Conservation (phyloP, 345 rosid species). For the Citrus hindsii region DNA sequence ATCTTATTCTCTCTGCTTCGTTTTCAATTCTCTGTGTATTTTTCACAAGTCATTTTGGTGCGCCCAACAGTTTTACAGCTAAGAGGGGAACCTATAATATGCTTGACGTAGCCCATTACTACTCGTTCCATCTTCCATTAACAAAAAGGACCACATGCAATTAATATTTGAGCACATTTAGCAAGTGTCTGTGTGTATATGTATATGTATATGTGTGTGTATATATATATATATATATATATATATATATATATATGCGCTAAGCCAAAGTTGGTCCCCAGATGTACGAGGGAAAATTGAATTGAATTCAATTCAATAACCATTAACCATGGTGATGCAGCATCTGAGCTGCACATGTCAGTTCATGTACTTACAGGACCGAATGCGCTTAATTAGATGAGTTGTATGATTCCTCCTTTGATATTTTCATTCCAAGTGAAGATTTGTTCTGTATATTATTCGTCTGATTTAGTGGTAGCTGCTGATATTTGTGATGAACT, state of each 20-base stretch:
- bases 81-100: slow-evolving; percentile 28
- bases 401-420: neutral
- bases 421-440: neutral
- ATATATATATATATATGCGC: no score
- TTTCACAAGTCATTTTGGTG: neutral
- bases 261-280: slow-evolving; percentile 16
- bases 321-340: neutral
- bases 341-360: neutral
- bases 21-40: neutral
- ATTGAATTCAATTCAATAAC: neutral
- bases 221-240: fast-evolving
- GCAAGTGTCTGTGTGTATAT: no score
- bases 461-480: no score
- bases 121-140: slow-evolving; percentile 4
- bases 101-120: neutral
- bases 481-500: neutral
- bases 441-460: neutral
- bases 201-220: fast-evolving
- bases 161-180: neutral
- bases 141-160: slow-evolving; percentile 11
- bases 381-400: neutral
- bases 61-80: slow-evolving; percentile 27
- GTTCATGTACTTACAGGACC: neutral
- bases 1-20: slow-evolving; percentile 23
- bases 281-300: slow-evolving; percentile 15